Evolutionary conservation across 139 green algal species (phyloP), one percentile per base, ranked within the genome.

Genomic region (Gonium pectorale): DNA sequence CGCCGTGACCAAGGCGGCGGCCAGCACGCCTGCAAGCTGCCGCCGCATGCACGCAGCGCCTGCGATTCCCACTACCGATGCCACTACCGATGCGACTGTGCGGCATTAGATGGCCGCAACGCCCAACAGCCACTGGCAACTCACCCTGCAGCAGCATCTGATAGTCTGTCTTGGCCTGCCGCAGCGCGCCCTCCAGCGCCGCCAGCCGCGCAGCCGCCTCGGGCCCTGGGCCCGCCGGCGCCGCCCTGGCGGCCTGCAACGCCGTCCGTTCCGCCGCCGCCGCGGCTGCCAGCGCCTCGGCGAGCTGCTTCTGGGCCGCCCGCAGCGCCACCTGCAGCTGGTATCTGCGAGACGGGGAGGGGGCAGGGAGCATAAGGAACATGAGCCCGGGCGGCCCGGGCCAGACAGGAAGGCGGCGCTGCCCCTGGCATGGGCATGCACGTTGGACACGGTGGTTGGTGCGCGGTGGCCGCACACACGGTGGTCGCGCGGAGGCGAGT

Each of bases 141-240:
- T 4, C 73, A 90, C 86, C 86, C 27, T 81, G 35, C 41, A 90
- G 72, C 27, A 90, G 49, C 69, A 88, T 64, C 38, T 86, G 81
- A 63, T 90, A 90, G 60, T 90, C 87, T 27, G 40, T 29, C 5
- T 74, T 86, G 22, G 87, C 78, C 62, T 90, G 87, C 49, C 69
- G 67, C 33, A 90, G 77, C 27, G 87, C 81, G 2, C 75, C 81
- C 64, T 90, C 87, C 68, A 90, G 37, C 60, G 44, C 43, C 35
- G 31, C 67, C 51, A 81, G 27, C 8, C 67, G 71, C 3, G 78
- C 85, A 8, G 49, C 40, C 2, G n/a, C 38, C 7, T 51, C 78
- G 46, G 62, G 31, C 24, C 5, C 63, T 41, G 44, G 62, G 40
- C 24, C 75, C 29, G 59, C 35, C 8, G 56, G 62, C 43, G n/a